Evolutionary conservation across 805 yeast genomes (phyloP).

Genomic region (Starmerella ratchasimensis): DNA sequence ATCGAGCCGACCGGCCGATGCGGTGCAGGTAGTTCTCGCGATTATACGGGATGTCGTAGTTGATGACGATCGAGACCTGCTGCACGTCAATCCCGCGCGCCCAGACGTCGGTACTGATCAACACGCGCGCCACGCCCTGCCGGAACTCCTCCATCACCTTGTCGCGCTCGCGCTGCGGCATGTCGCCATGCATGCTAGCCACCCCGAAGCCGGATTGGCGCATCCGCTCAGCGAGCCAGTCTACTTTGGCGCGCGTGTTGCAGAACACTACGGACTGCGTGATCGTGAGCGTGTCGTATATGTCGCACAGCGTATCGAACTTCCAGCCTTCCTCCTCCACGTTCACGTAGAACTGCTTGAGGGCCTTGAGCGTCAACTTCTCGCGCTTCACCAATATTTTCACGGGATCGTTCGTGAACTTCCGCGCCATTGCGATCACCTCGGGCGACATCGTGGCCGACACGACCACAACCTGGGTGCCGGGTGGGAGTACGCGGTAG

Average conservation of each 20-base stretch:
- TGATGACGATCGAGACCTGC: constrained; percentile 89
- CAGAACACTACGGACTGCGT: constrained; percentile 98
- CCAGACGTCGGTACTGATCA: constrained; percentile 93
- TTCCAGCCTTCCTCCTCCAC: constrained; percentile 91
- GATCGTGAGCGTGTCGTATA: constrained; percentile 86
- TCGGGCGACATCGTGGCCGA: constrained; percentile 90
- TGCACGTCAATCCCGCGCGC: constrained; percentile 99
- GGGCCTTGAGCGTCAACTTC: constrained; percentile 86
- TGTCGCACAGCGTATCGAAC: constrained; percentile 84
- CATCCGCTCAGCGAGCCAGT: constrained; percentile 72
- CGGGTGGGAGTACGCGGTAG: constrained; percentile 67
- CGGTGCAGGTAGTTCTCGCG: constrained; percentile 93
- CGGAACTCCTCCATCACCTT: constrained; percentile 91
- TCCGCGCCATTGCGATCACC: constrained; percentile 80
- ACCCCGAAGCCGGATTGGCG: constrained; percentile 76
- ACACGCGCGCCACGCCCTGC: constrained; percentile 79
- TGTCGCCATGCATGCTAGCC: constrained; percentile 91
- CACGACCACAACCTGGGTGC: constrained; percentile 83
- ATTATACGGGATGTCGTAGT: constrained; percentile 86
- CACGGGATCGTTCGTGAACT: constrained; percentile 87
- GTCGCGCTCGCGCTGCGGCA: constrained; percentile 92
- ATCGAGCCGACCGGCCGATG: constrained; percentile 96
- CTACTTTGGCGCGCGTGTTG: constrained; percentile 91
- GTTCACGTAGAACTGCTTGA: constrained; percentile 79
- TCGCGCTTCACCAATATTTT: constrained; percentile 90